These are phyloP conservation scores for Verticillium isaacii DNA, from an alignment of 2,329 filamentous ascomycete genomes.

Conservation along the genomic window DNA sequence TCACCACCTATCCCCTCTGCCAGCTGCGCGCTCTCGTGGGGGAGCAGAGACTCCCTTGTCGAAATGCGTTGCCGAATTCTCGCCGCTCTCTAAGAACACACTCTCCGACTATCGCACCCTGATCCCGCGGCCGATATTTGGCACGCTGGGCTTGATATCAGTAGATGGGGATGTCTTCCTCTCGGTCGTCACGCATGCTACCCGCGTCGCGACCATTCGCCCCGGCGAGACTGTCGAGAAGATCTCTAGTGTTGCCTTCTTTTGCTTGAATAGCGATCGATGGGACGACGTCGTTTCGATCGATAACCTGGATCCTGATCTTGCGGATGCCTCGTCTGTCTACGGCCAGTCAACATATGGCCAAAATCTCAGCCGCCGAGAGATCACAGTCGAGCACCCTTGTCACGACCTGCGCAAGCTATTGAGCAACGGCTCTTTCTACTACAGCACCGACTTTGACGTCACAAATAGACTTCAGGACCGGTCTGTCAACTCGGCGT, in stretches of 20 bases:
- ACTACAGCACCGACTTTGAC: slow-evolving; percentile 98
- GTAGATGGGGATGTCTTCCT: slow-evolving; percentile 83
- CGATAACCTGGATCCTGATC: slow-evolving; percentile 46
- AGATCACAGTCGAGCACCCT: slow-evolving; percentile 75
- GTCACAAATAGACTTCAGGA: slow-evolving; percentile 90
- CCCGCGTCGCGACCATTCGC: slow-evolving; percentile 73
- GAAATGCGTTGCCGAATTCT: slow-evolving; percentile 86
- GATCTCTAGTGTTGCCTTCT: slow-evolving; percentile 84
- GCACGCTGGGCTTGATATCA: slow-evolving; percentile 83
- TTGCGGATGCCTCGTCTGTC: slow-evolving; percentile 39
- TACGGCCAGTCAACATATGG: slow-evolving; percentile 40
- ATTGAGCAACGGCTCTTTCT: slow-evolving; percentile 89
- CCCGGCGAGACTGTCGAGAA: slow-evolving; percentile 86
- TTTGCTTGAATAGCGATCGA: slow-evolving; percentile 80
- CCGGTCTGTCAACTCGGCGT: slow-evolving; percentile 71
- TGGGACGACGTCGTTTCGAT: slow-evolving; percentile 72
- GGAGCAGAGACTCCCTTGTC: slow-evolving; percentile 40
- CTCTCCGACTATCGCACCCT: slow-evolving; percentile 73
- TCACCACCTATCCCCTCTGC: slow-evolving; percentile 46
- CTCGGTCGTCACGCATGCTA: slow-evolving; percentile 78
- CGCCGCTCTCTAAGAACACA: slow-evolving; percentile 57
- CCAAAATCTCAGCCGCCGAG: slow-evolving; percentile 55
- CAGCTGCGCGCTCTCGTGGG: slow-evolving; percentile 38
- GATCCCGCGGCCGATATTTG: slow-evolving; percentile 69
- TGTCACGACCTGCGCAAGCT: slow-evolving; percentile 89